Conservation (phyloP, 75 land plant genomes). For the Pseudotsuga menziesii region DNA sequence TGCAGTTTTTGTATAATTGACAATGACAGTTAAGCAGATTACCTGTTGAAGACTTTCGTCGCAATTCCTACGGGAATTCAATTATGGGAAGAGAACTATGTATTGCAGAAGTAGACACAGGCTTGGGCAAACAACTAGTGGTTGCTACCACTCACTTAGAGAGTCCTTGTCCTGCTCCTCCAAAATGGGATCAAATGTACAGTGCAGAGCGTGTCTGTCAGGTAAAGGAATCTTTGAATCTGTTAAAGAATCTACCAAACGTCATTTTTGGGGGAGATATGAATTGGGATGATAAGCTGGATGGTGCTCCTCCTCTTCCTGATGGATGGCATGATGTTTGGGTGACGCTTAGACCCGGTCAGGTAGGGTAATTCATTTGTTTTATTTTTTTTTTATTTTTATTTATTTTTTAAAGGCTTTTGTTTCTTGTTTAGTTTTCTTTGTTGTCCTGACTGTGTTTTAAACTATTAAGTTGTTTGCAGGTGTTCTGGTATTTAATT, state of each 20-base stretch:
- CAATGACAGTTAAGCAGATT: slow-evolving; percentile 66
- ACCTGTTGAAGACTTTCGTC: slow-evolving; percentile 50
- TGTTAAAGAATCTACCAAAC: slow-evolving; percentile 56
- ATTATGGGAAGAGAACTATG: slow-evolving; percentile 92
- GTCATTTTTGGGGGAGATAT: slow-evolving; percentile 88
- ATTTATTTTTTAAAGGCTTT: neutral
- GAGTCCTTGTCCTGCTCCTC: slow-evolving; percentile 92
- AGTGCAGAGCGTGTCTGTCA: slow-evolving; percentile 87
- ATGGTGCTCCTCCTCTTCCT: slow-evolving; percentile 75
- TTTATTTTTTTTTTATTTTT: no score
- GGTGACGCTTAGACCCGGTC: slow-evolving; percentile 56
- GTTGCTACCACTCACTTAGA: slow-evolving; percentile 91
- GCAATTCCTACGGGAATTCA: slow-evolving; percentile 63
- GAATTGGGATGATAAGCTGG: slow-evolving; percentile 96
- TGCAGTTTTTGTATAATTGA: neutral
- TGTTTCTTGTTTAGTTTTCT: neutral
- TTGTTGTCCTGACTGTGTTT: neutral
- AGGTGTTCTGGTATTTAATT: neutral
- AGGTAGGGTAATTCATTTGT: slow-evolving; percentile 20
- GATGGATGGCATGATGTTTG: slow-evolving; percentile 91
- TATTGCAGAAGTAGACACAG: slow-evolving; percentile 46
- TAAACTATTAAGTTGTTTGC: neutral
- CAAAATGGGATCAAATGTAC: slow-evolving; percentile 91
- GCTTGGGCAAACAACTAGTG: slow-evolving; percentile 26
- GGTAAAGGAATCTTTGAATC: slow-evolving; percentile 60